Percentiles rank a stretch among this genome's conserved stretches.
phyloP scores from a whole-genome alignment of 441 rosid species.

The Metrosideros polymorpha region DNA sequence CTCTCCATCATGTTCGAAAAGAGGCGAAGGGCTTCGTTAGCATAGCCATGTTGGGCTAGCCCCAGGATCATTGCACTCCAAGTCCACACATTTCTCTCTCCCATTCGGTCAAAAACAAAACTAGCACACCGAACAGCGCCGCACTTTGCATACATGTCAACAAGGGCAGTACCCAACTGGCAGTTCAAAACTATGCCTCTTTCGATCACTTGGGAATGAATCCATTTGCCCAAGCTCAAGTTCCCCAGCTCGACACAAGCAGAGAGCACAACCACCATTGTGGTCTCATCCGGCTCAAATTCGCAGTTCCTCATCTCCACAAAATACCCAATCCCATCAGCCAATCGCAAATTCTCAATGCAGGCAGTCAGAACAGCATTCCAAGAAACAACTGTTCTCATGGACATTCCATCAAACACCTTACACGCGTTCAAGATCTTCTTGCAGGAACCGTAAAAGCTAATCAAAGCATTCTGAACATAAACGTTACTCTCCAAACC shows the following conservation, averaged over 20 bases:
- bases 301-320: slow-evolving; percentile 30
- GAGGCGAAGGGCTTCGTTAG: slow-evolving; percentile 43
- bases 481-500: slow-evolving; percentile 59
- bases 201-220: slow-evolving; percentile 50
- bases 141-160: slow-evolving; percentile 68
- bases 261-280: slow-evolving; percentile 60
- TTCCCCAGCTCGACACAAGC: slow-evolving; percentile 45
- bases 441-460: slow-evolving; percentile 56
- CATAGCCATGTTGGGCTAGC: slow-evolving; percentile 68
- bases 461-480: slow-evolving; percentile 45
- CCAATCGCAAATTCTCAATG: slow-evolving; percentile 28
- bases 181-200: slow-evolving; percentile 43
- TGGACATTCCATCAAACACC: slow-evolving; percentile 61
- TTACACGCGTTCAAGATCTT: slow-evolving; percentile 33
- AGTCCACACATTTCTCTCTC: slow-evolving; percentile 67
- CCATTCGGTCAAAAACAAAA: slow-evolving; percentile 40
- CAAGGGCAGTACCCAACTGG: slow-evolving; percentile 67
- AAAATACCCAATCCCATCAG: slow-evolving; percentile 36
- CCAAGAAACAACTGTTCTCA: slow-evolving; percentile 66
- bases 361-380: slow-evolving; percentile 62
- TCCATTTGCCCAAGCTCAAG: slow-evolving; percentile 53
- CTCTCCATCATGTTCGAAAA: slow-evolving; percentile 37
- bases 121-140: slow-evolving; percentile 44
- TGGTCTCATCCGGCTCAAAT: slow-evolving; percentile 58
- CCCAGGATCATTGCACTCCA: slow-evolving; percentile 94